A percentile compares a stretch with the other conserved stretches of the same genome.
Conservation (phyloP, 179 eudicot species). For the Beta corolliflora region DNA sequence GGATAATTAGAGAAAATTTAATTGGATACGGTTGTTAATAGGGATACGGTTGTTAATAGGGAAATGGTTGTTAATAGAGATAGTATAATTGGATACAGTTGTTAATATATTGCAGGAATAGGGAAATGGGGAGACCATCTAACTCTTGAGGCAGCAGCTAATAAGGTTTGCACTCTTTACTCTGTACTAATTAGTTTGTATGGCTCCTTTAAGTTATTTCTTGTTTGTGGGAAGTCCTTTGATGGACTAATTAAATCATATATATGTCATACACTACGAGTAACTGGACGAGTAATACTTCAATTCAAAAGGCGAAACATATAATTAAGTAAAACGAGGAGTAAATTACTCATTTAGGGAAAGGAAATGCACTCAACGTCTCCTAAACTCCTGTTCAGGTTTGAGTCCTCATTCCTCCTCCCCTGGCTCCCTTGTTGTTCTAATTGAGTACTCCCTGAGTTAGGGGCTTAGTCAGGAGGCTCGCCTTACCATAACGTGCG, state of each 20-base stretch:
- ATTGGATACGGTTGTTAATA: neutral
- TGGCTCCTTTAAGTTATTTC: constrained; percentile 10
- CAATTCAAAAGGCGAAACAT: too few relatives aligned
- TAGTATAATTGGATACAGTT: neutral
- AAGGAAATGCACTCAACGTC: too few relatives aligned
- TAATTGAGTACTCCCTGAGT: too few relatives aligned
- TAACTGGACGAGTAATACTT: neutral
- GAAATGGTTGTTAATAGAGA: too few relatives aligned
- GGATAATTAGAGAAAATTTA: neutral
- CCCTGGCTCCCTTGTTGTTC: too few relatives aligned
- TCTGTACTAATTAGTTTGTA: constrained; percentile 4
- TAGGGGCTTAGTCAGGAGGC: too few relatives aligned
- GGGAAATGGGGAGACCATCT: constrained; percentile 87
- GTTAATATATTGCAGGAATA: constrained; percentile 45
- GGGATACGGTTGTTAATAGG: too few relatives aligned
- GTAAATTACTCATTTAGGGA: too few relatives aligned
- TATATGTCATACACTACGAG: neutral
- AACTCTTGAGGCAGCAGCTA: constrained; percentile 91
- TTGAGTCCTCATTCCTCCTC: too few relatives aligned
- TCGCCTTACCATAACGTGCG: too few relatives aligned
- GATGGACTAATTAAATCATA: neutral
- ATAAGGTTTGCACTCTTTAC: constrained; percentile 50
- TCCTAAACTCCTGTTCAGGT: too few relatives aligned
- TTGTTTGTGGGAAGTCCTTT: neutral
- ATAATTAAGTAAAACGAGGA: too few relatives aligned